Base-by-base conservation (phyloP, 306 rosid genomes). In the Vigna angularis region DNA sequence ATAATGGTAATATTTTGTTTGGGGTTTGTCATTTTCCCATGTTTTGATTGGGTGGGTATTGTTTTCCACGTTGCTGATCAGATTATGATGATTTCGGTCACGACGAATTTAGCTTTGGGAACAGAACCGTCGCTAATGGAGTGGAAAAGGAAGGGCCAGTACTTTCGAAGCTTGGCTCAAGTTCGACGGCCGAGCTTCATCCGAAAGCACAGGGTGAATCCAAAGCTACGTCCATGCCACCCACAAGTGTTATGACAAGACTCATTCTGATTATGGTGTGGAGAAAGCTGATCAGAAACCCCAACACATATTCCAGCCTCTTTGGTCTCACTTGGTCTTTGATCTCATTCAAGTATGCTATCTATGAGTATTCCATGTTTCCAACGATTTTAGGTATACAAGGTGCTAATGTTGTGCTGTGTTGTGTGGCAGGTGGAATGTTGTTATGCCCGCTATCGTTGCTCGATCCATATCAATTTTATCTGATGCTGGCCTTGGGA, bases 401-500 rank as follows among this genome's bases (percentile, higher is more conserved):
- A 7, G 40, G 0, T 2, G 12, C 64, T 26, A 26, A 47, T 3
- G 3, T 28, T 2, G 15, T 47, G 57, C 59, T 52, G 15, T 52
- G 57, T 65, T 52, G 3, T 73, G 59, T 68, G 80, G 36, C 45
- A 90, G 98, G 88, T 93, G 97, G 97, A 83, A 91, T 40, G 55
- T 93, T 75, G 83, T 16, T 5, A 93, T 93, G 98, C 98, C 98
- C 10, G 94, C 89, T 0, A 91, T 93, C 17, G 81, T 91, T 56
- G 98, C 94, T 4, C 44, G 64, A 16, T 93, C 98, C 0, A 93
- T 93, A 2, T 48, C 90, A 32, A 93, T 93, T 83, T 78, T 91
- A 32, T 93, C 98, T 4, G 86, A 89, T 76, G 97, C 97, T 2
- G 98, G 98, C 5, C 94, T 93, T 15, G 98, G 98, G 64, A 93